These are phyloP conservation scores for Coemansia sp. DNA, from an alignment of 192 early-diverging fungal genomes.

Conservation along the genomic window DNA sequence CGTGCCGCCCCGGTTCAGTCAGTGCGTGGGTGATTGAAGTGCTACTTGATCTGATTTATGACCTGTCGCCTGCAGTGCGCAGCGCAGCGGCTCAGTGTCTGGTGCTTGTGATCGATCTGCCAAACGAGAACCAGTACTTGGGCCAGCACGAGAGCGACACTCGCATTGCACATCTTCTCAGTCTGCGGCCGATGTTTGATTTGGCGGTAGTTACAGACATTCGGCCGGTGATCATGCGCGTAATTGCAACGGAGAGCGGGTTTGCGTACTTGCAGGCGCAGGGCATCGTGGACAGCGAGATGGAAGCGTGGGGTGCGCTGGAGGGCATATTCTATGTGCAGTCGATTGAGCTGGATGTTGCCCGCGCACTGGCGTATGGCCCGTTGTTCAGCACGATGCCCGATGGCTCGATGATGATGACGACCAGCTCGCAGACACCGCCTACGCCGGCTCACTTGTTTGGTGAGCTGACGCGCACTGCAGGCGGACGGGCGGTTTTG, in stretches of 20 bases:
- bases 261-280: conserved; percentile 36
- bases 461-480: conserved; percentile 37
- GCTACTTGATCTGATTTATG: conserved; percentile 31
- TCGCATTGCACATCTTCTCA: conserved; percentile 31
- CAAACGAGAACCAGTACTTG: conserved; percentile 45
- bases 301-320: conserved; percentile 51
- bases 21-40: conserved; percentile 52
- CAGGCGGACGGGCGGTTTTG: conserved; percentile 34
- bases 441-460: conserved; percentile 52
- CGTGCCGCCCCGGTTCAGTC: conserved; percentile 36
- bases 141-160: conserved; percentile 16
- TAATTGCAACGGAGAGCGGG: conserved; percentile 39
- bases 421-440: conserved; percentile 46
- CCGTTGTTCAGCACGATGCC: conserved; percentile 51
- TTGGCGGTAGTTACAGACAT: conserved; percentile 48
- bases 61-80: conserved; percentile 40
- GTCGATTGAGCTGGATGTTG: conserved; percentile 47
- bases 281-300: conserved; percentile 49
- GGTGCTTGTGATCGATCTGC: conserved; percentile 42
- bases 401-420: conserved; percentile 49
- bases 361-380: conserved; percentile 46
- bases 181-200: conserved; percentile 47
- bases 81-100: conserved; percentile 44
- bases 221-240: conserved; percentile 39
- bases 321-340: conserved; percentile 53